Conservation (phyloP, 2,329 filamentous ascomycete species). For the Aspergillus fischeri region DNA sequence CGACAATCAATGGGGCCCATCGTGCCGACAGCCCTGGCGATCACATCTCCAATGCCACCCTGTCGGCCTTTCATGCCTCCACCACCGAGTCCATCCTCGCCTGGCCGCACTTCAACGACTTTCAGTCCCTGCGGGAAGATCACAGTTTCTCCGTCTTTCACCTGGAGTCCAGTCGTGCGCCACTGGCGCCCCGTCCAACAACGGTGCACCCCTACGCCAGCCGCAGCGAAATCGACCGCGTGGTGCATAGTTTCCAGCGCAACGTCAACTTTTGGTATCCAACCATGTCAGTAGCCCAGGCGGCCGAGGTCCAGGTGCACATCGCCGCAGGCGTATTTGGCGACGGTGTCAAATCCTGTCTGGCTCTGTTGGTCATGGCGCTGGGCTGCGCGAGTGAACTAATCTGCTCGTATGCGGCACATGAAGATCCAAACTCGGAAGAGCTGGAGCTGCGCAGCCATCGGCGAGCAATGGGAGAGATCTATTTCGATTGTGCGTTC, state of each 20-base stretch:
- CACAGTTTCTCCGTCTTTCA: constrained; percentile 46
- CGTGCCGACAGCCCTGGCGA: constrained; percentile 23
- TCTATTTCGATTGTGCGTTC: constrained; percentile 47
- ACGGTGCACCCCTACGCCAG: constrained; percentile 42
- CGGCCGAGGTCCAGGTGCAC: constrained; percentile 29
- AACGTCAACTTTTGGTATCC: constrained; percentile 54
- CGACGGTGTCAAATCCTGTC: constrained; percentile 37
- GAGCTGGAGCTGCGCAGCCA: constrained; percentile 29
- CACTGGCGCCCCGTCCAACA: constrained; percentile 26
- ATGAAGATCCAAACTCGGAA: constrained; percentile 13
- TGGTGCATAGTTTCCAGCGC: constrained; percentile 44
- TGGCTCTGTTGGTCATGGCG: constrained; percentile 47
- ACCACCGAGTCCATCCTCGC: constrained; percentile 50
- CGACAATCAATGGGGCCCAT: constrained; percentile 15
- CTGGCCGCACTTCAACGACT: constrained; percentile 49
- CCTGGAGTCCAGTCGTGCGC: constrained; percentile 43
- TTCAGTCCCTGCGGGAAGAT: constrained; percentile 41
- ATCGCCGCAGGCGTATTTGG: constrained; percentile 37
- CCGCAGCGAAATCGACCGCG: constrained; percentile 39
- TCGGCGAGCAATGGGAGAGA: constrained; percentile 36
- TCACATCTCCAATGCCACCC: constrained; percentile 41
- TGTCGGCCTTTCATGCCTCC: constrained; percentile 50
- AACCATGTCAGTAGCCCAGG: constrained; percentile 42
- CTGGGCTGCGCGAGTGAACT: constrained; percentile 47
- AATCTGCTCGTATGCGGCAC: constrained; percentile 25